phyloP scores from a whole-genome alignment of 805 yeast species.

The Starmera quercuum region DNA sequence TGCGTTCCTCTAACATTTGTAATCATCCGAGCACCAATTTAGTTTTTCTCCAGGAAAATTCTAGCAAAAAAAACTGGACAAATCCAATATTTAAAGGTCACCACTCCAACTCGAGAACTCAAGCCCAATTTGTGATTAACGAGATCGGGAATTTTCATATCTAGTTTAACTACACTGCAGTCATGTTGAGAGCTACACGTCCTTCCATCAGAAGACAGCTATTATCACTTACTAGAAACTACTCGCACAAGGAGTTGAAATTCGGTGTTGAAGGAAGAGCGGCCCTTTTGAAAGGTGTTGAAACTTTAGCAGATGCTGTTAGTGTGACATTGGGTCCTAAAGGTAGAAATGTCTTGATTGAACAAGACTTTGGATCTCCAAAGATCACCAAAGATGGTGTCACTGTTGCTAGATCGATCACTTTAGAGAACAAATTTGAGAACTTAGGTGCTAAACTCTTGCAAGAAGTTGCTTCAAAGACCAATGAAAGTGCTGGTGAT shows the following conservation, averaged over 20 bases:
- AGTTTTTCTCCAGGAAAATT: no score
- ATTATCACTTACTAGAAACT: slow-evolving; percentile 9
- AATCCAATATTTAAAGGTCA: no score
- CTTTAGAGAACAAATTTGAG: slow-evolving; percentile 83
- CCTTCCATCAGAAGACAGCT: not conserved
- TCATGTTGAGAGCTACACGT: slow-evolving; percentile 2
- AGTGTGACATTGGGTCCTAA: slow-evolving; percentile 96
- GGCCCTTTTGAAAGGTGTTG: slow-evolving; percentile 87
- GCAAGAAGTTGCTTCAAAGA: slow-evolving; percentile 95
- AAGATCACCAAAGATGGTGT: slow-evolving; percentile 99
- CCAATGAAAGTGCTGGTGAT: slow-evolving; percentile 97
- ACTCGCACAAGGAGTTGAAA: slow-evolving; percentile 81
- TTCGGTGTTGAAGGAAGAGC: slow-evolving; percentile 98
- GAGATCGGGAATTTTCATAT: no score
- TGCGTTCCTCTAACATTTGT: no score
- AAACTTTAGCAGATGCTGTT: slow-evolving; percentile 91
- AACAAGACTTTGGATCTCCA: slow-evolving; percentile 94
- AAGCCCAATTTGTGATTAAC: no score
- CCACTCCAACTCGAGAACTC: no score
- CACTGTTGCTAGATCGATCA: slow-evolving; percentile 85
- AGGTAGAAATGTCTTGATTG: slow-evolving; percentile 94
- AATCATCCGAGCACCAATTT: no score
- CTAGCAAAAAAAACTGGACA: no score
- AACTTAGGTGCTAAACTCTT: slow-evolving; percentile 92
- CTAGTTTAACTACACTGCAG: no score